Evolutionary conservation across 352 stramenopile genomes (phyloP), one percentile per base, ranked within the genome.

Genomic region (Globisporangium heterothallicum): DNA sequence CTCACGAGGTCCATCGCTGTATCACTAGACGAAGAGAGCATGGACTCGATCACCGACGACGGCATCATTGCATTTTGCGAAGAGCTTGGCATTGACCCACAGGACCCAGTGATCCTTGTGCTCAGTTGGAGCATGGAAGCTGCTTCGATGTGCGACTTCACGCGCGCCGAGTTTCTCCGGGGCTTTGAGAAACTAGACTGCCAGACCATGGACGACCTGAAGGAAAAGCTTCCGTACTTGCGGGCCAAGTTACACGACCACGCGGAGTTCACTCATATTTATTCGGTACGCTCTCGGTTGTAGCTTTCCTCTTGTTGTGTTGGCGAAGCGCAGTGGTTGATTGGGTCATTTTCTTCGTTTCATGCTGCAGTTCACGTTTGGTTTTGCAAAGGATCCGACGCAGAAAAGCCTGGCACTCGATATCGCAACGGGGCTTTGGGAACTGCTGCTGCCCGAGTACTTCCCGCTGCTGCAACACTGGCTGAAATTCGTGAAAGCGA

Each of bases 381-480:
- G 53, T 22, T 94, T 90, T 61, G 82, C 82, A 19, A 94, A 94
- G 48, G 84, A 94, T 49, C 59, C 71, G 26, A 86, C 78, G 7
- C 82, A 93, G 53, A 93, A 93, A 55, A 92, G 82, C 35, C 61
- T 94, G 45, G 58, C 68, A 38, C 59, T 88, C 18, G 84, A 94
- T 2, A 68, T 91, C 32, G 84, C 84, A 21, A 43, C 81, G 1
- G 80, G 59, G 0, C 60, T 94, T 16, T 94, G 84, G 84, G 68
- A 88, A 32, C 41, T 94, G 1, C 49, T 94, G 42, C 60, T 94
- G 10, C 78, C 79, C 1, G 56, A 53, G 0, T 68, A 86, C 53
- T 91, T 94, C 36, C 64, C 68, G 27, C 69, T 86, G 58, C 61
- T 78, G 42, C 61, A 63, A n/a, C 70, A 87, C 32, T 94, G 80